Evolutionary conservation across 2,329 filamentous ascomycete species (phyloP), one percentile per base, ranked within the genome.

Genomic region (Pseudogymnoascus sp.): DNA sequence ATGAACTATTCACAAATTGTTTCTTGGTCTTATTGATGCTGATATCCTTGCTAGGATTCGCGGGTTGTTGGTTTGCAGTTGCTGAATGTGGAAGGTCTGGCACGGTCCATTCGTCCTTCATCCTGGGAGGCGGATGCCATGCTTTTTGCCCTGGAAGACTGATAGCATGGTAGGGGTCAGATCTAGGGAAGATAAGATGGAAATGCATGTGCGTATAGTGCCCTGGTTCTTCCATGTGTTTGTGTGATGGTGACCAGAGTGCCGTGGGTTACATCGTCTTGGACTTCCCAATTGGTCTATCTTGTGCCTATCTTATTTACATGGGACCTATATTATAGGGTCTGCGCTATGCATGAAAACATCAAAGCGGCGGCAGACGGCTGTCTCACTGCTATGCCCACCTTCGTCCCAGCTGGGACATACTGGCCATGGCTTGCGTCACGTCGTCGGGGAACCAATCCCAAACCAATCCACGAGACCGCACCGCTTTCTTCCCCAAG

Each of bases 261-360:
- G 46, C 4, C n/a, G n/a, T 31, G 25, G 14, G 44, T 12, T 25
- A 8, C 44, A 28, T 28, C 8, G 23, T 50, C 6, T 50, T 12
- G 12, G n/a, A 7, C 14, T 8, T 53, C 25, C 25, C n/a, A 53
- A 31, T 53, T 25, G 7, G 46, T 16, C 23, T 31, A 56, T 56
- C n/a, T 18, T 18, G n/a, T 34, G 50, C 10, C 50, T 18, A 56
- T 56, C 46, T 53, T 56, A 53, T 53, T 53, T 53, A 56, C 50
- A 56, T 34, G 50, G 50, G 14, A 12, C 10, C 25, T 34, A 34
- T 34, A 8, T 14, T 34, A 56, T 34, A 56, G 25, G 50, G 46
- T 16, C 50, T 7, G 18, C 18, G 50, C 10, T 18, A 5, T 31
- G 8, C 28, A 56, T 34, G 28, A 34, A 34, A 56, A 56, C 2